Base-by-base conservation (phyloP, 257 asterid genomes). In the Penstemon barbatus region DNA sequence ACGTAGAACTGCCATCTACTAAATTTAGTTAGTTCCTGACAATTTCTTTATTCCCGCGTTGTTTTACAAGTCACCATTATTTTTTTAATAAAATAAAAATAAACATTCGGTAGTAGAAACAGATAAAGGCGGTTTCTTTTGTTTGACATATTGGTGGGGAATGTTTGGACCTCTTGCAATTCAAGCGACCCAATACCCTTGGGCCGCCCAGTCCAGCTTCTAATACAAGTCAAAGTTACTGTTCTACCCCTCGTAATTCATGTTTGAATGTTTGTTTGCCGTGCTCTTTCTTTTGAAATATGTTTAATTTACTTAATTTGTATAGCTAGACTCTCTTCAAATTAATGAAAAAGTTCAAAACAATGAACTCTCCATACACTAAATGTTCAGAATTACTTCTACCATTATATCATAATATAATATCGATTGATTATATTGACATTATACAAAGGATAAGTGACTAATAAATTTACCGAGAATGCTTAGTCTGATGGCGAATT, bases 71-170 rank as follows among this genome's bases (percentile, higher is more conserved):
- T 18, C 8, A 18, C 4, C 36, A 18, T 3, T 4, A 43, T 43
- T 43, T 43, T 43, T 5, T 43, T 43, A 8, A 43, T 43, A 8
- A 43, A 43, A 8, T 43, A 25, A 33, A 19, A 48, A 6, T 3
- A 43, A 19, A 48, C 10, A 9, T 19, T 55, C 25, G 0, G 57
- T 46, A 33, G 46, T 43, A 43, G 61, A 9, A 33, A 57, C 61
- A 19, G 5, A n/a, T 33, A 39, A n/a, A 73, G 82, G 61, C 86
- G 84, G 84, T 81, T 52, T 54, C 9, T 5, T 70, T 79, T 79
- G 87, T 81, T 66, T 81, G 69, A 70, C 79, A 1, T 43, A 65
- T 42, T 65, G 83, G 68, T 56, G 9, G 52, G 63, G 54, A 79
- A 60, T 68, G 63, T 65, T 81, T 79, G 79, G 78, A 58, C 54